phyloP scores from a whole-genome alignment of 768 basidiomycete genomes.

The Crucibulum laeve region DNA sequence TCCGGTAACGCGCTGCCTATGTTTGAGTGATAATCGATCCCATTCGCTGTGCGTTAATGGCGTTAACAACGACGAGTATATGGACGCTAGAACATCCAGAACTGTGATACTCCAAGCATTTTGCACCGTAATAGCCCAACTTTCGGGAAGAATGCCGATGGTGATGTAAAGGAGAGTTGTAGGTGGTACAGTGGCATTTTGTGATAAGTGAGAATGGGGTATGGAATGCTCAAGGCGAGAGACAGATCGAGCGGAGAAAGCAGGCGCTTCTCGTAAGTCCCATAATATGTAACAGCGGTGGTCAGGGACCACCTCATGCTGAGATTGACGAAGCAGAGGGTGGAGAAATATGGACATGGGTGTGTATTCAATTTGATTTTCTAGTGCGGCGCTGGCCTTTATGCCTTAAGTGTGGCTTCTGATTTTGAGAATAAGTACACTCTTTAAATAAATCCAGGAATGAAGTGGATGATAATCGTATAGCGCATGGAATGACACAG shows the following conservation, averaged over 20 bases:
- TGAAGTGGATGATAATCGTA: no score
- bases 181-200: constrained; percentile 40
- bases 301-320: constrained; percentile 18
- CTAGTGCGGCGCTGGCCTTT: not conserved
- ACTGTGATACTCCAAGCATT: constrained; percentile 46
- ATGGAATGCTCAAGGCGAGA: constrained; percentile 15
- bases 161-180: constrained; percentile 30
- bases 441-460: no score
- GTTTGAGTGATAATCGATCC: constrained; percentile 33
- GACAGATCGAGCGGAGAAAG: constrained; percentile 19
- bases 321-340: constrained; percentile 33
- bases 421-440: no score
- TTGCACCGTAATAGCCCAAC: constrained; percentile 36
- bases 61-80: constrained; percentile 31
- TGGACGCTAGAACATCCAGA: constrained; percentile 44
- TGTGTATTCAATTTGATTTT: not conserved
- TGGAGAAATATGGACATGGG: constrained; percentile 28
- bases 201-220: constrained; percentile 26
- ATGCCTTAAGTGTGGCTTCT: not conserved
- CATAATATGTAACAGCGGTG: constrained; percentile 35
- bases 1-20: constrained; percentile 34
- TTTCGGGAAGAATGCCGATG: constrained; percentile 41
- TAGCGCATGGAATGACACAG: no score
- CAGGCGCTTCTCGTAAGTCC: constrained; percentile 45
- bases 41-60: constrained; percentile 40